phyloP scores from a whole-genome alignment of 352 stramenopile genomes.

The Thraustotheca clavata region DNA sequence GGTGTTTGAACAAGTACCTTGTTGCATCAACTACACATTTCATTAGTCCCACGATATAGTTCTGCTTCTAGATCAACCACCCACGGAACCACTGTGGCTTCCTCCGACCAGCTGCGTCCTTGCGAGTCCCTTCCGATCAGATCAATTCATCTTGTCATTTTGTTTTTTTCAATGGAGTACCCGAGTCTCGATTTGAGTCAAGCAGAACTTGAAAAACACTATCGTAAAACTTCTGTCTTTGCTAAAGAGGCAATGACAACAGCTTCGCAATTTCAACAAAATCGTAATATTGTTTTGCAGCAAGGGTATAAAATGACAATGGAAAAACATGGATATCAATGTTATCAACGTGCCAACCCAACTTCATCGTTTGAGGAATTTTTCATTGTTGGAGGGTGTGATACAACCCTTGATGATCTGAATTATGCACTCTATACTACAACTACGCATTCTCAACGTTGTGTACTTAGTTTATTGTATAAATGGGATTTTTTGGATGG shows the following conservation, averaged over 20 bases:
- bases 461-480: conserved; percentile 53
- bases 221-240: not conserved
- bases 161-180: not conserved
- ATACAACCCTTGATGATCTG: conserved; percentile 51
- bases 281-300: not conserved
- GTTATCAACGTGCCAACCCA: not conserved
- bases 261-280: not conserved
- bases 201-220: not conserved
- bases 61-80: too few relatives aligned
- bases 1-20: too few relatives aligned
- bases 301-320: conserved; percentile 12
- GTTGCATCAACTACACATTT: too few relatives aligned
- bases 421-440: conserved; percentile 52
- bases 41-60: too few relatives aligned
- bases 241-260: not conserved
- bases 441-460: conserved; percentile 52
- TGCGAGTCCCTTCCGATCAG: too few relatives aligned
- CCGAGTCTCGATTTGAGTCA: not conserved
- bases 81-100: too few relatives aligned
- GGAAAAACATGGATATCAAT: not conserved
- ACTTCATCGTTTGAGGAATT: conserved; percentile 15
- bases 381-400: not conserved
- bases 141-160: too few relatives aligned
- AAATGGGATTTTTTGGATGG: conserved; percentile 65
- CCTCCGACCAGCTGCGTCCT: too few relatives aligned